phyloP scores from a whole-genome alignment of 768 basidiomycete genomes.

The Boletus insuetus region DNA sequence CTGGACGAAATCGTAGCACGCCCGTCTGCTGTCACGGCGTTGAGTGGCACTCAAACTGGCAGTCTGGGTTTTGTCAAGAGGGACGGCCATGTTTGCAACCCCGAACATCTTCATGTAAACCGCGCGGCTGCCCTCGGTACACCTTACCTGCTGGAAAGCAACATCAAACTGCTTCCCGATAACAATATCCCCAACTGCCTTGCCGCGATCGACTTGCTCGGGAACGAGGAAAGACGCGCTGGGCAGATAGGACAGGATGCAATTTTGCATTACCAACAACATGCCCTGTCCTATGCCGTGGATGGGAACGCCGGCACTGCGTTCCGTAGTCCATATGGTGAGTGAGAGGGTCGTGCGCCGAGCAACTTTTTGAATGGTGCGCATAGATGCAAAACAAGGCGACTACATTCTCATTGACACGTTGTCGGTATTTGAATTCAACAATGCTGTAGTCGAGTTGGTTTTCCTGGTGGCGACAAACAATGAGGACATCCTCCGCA shows the following conservation, averaged over 20 bases:
- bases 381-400: constrained; percentile 26
- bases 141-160: constrained; percentile 52
- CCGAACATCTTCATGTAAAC: constrained; percentile 7
- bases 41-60: neutral
- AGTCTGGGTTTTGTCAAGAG: constrained; percentile 10
- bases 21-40: neutral
- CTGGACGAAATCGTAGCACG: constrained; percentile 35
- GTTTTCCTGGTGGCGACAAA: constrained; percentile 36
- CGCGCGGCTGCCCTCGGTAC: constrained; percentile 43
- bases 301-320: constrained; percentile 48
- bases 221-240: constrained; percentile 38
- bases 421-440: constrained; percentile 26
- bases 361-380: constrained; percentile 16
- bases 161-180: constrained; percentile 44
- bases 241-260: constrained; percentile 33
- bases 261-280: constrained; percentile 38
- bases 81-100: neutral
- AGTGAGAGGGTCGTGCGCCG: constrained; percentile 18
- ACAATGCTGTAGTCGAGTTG: constrained; percentile 26
- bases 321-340: constrained; percentile 50
- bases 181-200: constrained; percentile 19
- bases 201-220: constrained; percentile 40
- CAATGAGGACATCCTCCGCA: constrained; percentile 33
- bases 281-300: constrained; percentile 53
- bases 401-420: constrained; percentile 42